Evolutionary conservation across 768 basidiomycete species (phyloP), one percentile per base, ranked within the genome.

Genomic region (Tulasnella calospora): DNA sequence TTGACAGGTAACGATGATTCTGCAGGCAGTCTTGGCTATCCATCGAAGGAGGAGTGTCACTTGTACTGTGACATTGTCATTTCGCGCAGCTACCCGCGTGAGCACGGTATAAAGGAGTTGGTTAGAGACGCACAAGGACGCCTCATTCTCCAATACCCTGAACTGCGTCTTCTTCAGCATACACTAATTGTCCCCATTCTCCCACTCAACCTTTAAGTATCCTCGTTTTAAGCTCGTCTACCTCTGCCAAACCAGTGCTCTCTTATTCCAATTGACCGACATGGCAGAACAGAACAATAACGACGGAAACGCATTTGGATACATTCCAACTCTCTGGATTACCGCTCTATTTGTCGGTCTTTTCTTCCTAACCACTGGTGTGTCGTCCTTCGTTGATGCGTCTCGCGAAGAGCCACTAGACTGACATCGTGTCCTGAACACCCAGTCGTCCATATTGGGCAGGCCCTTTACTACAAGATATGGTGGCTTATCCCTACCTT

Each of bases 271-370:
- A 15, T 35, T 17, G 13, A 27, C 33, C n/a, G 30, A 67, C 30
- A 67, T 67, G 61, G 61, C 61, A 67, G 33, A 27, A 3, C 23
- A 67, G 9, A 17, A 33, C 61, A 35, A 27, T 15, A 30, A 67
- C 33, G 61, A 69, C 33, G 73, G 30, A 44, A 83, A 82, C 0
- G 83, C 86, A 2, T 88, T 87, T 81, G 80, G 84, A 72, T 88
- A 88, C 80, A 77, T 86, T 7, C 87, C 87, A 2, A 86, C 86
- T 0, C 77, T 83, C 77, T 83, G 83, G 41, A 83, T 87, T 1
- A 85, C 85, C 55, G 81, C 84, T 41, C 80, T 85, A 23, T 87
- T 86, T 77, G 78, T 88, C 19, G 83, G 82, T 12, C 83, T 88
- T 0, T 89, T 87, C 69, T n/a, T 27, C 15, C 67, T 81, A 9